These are phyloP conservation scores for Penicillium turbatum DNA, from an alignment of 495 filamentous ascomycete species.

Conservation along the genomic window DNA sequence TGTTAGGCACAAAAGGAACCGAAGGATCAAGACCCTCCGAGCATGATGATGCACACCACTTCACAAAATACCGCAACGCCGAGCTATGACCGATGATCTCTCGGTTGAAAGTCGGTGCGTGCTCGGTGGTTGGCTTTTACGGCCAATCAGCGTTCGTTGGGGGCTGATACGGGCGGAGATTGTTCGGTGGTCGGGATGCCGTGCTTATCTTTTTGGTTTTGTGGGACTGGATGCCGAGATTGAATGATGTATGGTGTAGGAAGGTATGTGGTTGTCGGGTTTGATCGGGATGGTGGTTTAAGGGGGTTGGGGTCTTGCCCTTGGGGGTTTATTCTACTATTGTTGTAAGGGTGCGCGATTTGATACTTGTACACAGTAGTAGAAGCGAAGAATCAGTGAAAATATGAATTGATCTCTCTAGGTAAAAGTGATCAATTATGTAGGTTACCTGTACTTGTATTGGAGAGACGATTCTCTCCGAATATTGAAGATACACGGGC, in stretches of 20 bases:
- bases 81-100: constrained; percentile 4
- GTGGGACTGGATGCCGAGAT: neutral
- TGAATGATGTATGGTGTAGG: neutral
- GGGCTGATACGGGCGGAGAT: neutral
- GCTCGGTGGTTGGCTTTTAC: constrained; percentile 1
- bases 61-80: neutral
- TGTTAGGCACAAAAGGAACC: too few relatives aligned
- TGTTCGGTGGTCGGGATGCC: constrained; percentile 1
- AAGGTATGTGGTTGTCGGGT: neutral
- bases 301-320: neutral
- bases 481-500: neutral
- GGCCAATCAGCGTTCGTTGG: neutral
- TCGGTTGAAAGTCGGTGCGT: constrained; percentile 6
- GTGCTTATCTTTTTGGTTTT: neutral
- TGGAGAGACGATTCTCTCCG: neutral
- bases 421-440: too few relatives aligned
- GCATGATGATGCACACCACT: too few relatives aligned
- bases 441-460: too few relatives aligned
- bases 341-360: too few relatives aligned
- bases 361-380: too few relatives aligned
- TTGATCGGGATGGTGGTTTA: neutral
- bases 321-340: too few relatives aligned
- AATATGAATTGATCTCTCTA: too few relatives aligned
- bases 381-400: too few relatives aligned
- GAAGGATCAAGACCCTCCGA: too few relatives aligned